Percentiles rank a stretch among this genome's conserved stretches.
These are phyloP conservation scores for Coemansia sp. DNA, from an alignment of 192 early-diverging fungal genomes.

Conservation along the genomic window DNA sequence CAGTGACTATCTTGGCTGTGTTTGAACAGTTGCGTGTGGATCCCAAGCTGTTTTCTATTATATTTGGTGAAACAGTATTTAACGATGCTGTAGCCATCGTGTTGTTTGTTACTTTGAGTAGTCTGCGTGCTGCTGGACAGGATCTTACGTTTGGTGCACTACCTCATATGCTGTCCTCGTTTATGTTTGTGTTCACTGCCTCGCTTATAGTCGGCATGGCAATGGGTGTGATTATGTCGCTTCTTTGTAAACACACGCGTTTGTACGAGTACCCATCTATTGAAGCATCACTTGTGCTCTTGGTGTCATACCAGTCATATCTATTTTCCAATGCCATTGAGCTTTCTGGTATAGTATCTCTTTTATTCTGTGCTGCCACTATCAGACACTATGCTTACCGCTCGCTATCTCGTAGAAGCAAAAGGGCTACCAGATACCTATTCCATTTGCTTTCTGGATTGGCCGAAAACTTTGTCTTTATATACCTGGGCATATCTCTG, in stretches of 20 bases:
- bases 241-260: constrained; percentile 85
- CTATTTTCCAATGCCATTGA: constrained; percentile 84
- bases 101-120: constrained; percentile 80
- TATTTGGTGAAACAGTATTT: constrained; percentile 93
- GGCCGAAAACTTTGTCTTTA: constrained; percentile 96
- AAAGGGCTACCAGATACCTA: constrained; percentile 83
- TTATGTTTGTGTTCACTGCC: constrained; percentile 78
- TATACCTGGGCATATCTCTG: constrained; percentile 90
- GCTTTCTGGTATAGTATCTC: constrained; percentile 90
- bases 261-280: constrained; percentile 79
- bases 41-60: constrained; percentile 90
- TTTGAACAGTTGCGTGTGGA: constrained; percentile 93
- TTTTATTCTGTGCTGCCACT: constrained; percentile 89
- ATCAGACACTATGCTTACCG: constrained; percentile 93
- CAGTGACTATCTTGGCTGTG: constrained; percentile 93
- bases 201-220: constrained; percentile 81
- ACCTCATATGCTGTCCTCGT: constrained; percentile 60
- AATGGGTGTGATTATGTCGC: constrained; percentile 69
- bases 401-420: constrained; percentile 75
- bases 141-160: constrained; percentile 65
- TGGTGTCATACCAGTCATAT: constrained; percentile 91
- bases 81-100: constrained; percentile 99
- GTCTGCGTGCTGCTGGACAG: constrained; percentile 61
- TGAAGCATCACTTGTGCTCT: constrained; percentile 80
- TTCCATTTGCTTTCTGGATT: constrained; percentile 91